Evolutionary conservation across 345 rosid species (phyloP).

Genomic region (Linum trigynum): DNA sequence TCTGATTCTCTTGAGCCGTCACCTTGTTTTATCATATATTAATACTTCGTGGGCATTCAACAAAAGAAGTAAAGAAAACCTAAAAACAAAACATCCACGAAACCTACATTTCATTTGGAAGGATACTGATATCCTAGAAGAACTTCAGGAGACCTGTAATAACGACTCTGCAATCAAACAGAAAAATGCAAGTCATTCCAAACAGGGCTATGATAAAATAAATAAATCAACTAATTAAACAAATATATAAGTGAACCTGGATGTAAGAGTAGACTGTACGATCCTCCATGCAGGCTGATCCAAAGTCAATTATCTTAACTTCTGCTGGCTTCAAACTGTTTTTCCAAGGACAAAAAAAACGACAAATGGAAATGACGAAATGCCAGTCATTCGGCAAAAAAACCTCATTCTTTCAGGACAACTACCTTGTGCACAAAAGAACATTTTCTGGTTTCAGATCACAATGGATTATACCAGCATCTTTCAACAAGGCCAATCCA

Average conservation of each 20-base stretch:
- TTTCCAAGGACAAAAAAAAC: constrained; percentile 22
- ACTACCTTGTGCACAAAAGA: constrained; percentile 84
- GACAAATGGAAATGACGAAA: constrained; percentile 10
- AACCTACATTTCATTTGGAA: constrained; percentile 17
- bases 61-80: neutral
- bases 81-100: constrained; percentile 6
- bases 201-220: constrained; percentile 11
- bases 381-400: constrained; percentile 9
- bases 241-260: constrained; percentile 49
- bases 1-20: too few relatives aligned
- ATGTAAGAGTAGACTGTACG: constrained; percentile 97
- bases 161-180: constrained; percentile 80
- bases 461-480: constrained; percentile 93
- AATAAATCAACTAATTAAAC: neutral
- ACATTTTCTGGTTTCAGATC: constrained; percentile 99
- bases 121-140: constrained; percentile 99
- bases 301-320: constrained; percentile 96
- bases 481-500: constrained; percentile 85
- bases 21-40: too few relatives aligned
- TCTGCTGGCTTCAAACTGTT: constrained; percentile 86
- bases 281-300: constrained; percentile 98
- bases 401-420: constrained; percentile 18
- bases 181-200: constrained; percentile 13
- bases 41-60: neutral
- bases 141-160: constrained; percentile 97